These are phyloP conservation scores for Thymus quinquecostatus DNA, from an alignment of 257 asterid species.

Conservation along the genomic window DNA sequence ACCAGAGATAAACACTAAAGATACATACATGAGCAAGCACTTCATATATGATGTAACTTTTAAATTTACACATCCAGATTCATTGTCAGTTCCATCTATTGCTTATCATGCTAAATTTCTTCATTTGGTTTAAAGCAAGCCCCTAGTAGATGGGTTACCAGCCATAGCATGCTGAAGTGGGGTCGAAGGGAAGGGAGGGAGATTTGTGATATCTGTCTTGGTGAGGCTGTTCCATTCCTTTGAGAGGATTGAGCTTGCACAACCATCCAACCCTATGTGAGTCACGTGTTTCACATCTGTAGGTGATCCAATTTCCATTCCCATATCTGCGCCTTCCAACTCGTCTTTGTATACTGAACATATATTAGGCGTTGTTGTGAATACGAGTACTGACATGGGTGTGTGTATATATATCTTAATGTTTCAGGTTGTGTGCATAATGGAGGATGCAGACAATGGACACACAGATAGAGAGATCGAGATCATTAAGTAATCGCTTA, in stretches of 20 bases:
- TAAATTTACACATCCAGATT: too few species aligned
- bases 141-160: too few species aligned
- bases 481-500: constrained; percentile 28
- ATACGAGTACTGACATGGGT: background rate
- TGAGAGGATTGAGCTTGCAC: constrained; percentile 70
- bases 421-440: background rate
- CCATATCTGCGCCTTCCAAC: constrained; percentile 46
- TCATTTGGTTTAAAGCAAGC: too few species aligned
- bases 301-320: constrained; percentile 77
- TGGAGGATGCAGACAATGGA: constrained; percentile 12
- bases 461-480: background rate
- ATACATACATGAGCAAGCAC: constrained; percentile 22
- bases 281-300: constrained; percentile 90
- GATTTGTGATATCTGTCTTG: too few species aligned
- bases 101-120: too few species aligned
- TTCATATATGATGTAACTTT: too few species aligned
- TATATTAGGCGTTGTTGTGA: background rate
- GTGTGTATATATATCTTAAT: background rate
- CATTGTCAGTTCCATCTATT: too few species aligned
- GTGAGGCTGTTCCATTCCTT: constrained; percentile 47
- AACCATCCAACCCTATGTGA: constrained; percentile 88
- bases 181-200: too few species aligned
- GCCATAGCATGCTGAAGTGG: too few species aligned
- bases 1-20: constrained; percentile 34
- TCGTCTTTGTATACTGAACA: constrained; percentile 68